Evolutionary conservation across 2,329 filamentous ascomycete species (phyloP).

Genomic region (Pestalotiopsis sp.): DNA sequence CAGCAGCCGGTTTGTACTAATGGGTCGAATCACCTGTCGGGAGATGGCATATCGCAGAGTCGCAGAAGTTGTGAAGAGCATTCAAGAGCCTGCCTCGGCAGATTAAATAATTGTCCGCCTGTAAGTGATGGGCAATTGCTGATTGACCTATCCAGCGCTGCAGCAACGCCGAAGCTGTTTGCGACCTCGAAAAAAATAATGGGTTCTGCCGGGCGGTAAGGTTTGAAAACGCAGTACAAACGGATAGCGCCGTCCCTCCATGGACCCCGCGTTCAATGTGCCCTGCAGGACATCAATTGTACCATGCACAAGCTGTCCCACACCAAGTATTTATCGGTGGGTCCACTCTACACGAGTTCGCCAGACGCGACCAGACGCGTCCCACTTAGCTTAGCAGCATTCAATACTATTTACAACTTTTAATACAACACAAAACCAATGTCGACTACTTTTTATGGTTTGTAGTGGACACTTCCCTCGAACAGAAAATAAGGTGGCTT

Average conservation of each 20-base stretch:
- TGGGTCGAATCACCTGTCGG: constrained; percentile 22
- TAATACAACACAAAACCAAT: too few relatives aligned
- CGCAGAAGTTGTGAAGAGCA: constrained; percentile 13
- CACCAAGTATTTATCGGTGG: background rate
- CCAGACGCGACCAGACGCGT: background rate
- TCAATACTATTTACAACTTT: too few relatives aligned
- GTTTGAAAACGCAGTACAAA: background rate
- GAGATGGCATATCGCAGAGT: constrained; percentile 8
- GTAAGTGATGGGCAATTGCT: background rate
- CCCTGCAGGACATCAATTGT: too few relatives aligned
- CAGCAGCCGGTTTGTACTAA: constrained; percentile 12
- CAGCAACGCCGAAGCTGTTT: background rate
- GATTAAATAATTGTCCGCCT: background rate
- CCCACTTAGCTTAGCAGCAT: background rate
- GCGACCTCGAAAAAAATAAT: constrained; percentile 1
- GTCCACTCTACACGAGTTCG: constrained; percentile 5
- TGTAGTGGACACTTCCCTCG: too few relatives aligned
- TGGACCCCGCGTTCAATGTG: too few relatives aligned
- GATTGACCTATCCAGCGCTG: background rate
- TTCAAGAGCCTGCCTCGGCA: background rate
- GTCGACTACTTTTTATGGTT: too few relatives aligned
- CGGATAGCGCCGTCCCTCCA: constrained; percentile 2
- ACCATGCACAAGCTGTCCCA: too few relatives aligned
- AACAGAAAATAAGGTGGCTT: too few relatives aligned
- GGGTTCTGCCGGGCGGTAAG: constrained; percentile 13